Evolutionary conservation across 306 rosid genomes (phyloP), one percentile per base, ranked within the genome.

Genomic region (Malus fusca): DNA sequence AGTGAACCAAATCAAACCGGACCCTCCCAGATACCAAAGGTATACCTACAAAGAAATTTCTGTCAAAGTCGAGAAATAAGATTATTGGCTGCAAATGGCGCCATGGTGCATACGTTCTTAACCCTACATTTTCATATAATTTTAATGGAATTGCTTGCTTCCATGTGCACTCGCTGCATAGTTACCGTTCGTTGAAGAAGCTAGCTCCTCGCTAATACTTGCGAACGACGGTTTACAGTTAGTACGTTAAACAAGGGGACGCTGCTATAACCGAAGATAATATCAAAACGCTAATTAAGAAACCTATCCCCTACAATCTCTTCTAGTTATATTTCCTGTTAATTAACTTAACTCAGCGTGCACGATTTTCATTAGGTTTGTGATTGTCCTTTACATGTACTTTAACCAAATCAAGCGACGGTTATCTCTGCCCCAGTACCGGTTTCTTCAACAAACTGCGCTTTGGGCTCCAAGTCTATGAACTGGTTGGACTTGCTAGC

Each of bases 401-500:
- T 61, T 40, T 23, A 66, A n/a, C 42, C 33, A 9, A 48, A 76
- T 88, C 79, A 95, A 75, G 87, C 78, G 30, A 82, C 97, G 75
- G 82, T 19, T 71, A 90, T 86, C 87, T 92, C 96, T 79, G 90
- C 96, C 35, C 72, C 79, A 7, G 43, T 73, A 73, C 79, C 75
- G 53, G 86, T 75, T 48, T 90, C 99, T 73, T 90, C 96, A 6
- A 74, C 79, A 51, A 83, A 87, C 60, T 85, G 88, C 21, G 74
- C 78, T 88, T 96, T 96, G 1, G 99, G 92, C 85, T 96, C 99
- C 77, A 96, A 84, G 86, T 96, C 97, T 44, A 96, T 96, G 93
- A 92, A 96, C 93, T 92, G 97, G 85, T 96, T 92, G 73, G 99
- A 96, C 86, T 92, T 89, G 75, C 99, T 96, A 51, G 99, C 98